These are phyloP conservation scores for Puccinia horiana DNA, from an alignment of 1,284 basidiomycete genomes.

Conservation along the genomic window DNA sequence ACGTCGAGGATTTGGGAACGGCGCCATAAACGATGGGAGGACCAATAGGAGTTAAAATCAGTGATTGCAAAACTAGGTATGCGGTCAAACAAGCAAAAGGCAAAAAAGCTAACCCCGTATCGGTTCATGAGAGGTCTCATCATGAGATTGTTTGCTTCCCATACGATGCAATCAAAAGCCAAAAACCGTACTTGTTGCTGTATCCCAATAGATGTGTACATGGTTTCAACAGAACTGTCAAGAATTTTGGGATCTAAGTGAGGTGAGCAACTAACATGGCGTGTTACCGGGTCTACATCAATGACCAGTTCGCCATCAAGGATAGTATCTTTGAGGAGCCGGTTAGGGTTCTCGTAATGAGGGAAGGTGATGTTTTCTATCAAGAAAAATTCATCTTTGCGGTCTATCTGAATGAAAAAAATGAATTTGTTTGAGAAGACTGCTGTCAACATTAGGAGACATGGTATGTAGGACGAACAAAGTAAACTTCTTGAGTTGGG, in stretches of 20 bases:
- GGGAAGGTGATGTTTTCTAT: conserved; percentile 81
- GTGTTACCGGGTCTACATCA: conserved; percentile 76
- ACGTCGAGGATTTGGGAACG: conserved; percentile 20
- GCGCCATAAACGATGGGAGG: conserved; percentile 22
- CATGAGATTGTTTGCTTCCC: conserved; percentile 85
- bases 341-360: conserved; percentile 71
- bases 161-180: conserved; percentile 89
- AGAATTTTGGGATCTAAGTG: neutral
- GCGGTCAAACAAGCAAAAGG: neutral
- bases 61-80: neutral
- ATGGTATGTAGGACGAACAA: conserved; percentile 64
- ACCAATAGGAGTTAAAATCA: conserved; percentile 4
- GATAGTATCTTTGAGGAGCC: conserved; percentile 71
- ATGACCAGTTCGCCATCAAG: conserved; percentile 93
- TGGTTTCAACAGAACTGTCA: neutral
- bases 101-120: conserved; percentile 72
- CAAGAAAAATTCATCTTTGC: conserved; percentile 82
- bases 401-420: conserved; percentile 72
- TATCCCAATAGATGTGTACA: conserved; percentile 11
- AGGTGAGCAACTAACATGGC: conserved; percentile 63
- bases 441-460: neutral
- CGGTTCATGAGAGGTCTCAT: conserved; percentile 76
- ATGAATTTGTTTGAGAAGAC: conserved; percentile 17
- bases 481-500: conserved; percentile 72
- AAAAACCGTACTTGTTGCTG: conserved; percentile 79